Conservation (phyloP, 371 early-diverging fungal species). For the Blakeslea trispora region DNA sequence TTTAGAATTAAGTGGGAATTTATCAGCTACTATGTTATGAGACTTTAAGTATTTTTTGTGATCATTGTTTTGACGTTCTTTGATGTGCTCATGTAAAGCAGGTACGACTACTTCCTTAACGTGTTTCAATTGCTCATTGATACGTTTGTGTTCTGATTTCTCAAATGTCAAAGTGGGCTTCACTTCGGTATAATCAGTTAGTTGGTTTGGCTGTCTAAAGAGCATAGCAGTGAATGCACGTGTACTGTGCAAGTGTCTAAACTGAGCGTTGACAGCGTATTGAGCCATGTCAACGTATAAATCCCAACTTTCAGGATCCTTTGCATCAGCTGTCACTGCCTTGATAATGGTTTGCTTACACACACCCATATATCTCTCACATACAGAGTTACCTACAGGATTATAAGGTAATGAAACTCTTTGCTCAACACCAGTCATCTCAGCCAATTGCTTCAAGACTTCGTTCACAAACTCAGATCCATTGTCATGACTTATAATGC, state of each 20-base stretch:
- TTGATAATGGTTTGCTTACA: conserved; percentile 1
- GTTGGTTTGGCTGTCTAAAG: conserved; percentile 5
- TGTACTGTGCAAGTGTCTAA: not conserved
- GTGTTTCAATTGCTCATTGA: not conserved
- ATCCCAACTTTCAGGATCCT: conserved; percentile 2
- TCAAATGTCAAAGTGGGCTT: not conserved
- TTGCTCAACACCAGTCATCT: not conserved
- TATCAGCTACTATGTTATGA: not conserved
- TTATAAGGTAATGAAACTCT: conserved; percentile 3
- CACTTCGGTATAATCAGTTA: conserved; percentile 4
- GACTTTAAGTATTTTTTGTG: conserved; percentile 1
- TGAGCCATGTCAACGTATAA: not conserved
- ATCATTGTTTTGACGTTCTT: conserved; percentile 1
- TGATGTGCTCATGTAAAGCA: not conserved
- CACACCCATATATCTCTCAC: not conserved
- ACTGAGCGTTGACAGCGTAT: not conserved
- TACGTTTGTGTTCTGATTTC: not conserved
- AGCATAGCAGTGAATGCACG: not conserved
- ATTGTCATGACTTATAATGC: not conserved
- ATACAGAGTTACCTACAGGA: conserved; percentile 1
- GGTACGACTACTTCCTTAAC: conserved; percentile 8
- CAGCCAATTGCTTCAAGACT: not conserved
- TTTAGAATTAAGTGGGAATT: conserved; percentile 6
- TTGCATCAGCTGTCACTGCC: not conserved
- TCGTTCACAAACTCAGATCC: conserved; percentile 4